These are phyloP conservation scores for Puccinia horiana DNA, from an alignment of 1,284 basidiomycete genomes.

Conservation along the genomic window DNA sequence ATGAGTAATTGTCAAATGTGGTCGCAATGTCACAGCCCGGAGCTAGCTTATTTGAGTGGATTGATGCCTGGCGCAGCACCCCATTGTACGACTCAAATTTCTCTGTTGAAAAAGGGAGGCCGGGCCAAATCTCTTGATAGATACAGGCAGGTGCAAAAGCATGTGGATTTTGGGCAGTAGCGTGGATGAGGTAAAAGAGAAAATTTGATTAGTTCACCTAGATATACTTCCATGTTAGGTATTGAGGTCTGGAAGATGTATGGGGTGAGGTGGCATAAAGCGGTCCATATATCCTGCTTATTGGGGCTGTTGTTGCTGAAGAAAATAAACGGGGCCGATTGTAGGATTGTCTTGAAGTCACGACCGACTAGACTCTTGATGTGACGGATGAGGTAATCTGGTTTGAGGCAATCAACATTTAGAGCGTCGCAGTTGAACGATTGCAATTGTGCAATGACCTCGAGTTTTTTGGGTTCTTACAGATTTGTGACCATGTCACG, in stretches of 20 bases:
- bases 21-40: too few relatives aligned
- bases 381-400: constrained; percentile 56
- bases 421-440: neutral
- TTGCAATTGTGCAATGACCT: neutral
- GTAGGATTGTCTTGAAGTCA: constrained; percentile 59
- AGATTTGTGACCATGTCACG: neutral
- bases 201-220: too few relatives aligned
- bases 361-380: constrained; percentile 58
- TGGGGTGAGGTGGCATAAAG: constrained; percentile 57
- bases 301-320: constrained; percentile 52
- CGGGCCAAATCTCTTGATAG: too few relatives aligned
- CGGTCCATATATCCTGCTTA: too few relatives aligned
- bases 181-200: too few relatives aligned
- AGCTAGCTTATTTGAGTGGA: too few relatives aligned
- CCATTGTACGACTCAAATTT: too few relatives aligned
- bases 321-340: constrained; percentile 60
- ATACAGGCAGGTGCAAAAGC: too few relatives aligned
- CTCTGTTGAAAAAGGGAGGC: too few relatives aligned
- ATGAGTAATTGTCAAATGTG: too few relatives aligned
- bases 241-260: constrained; percentile 59
- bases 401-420: neutral
- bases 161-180: too few relatives aligned
- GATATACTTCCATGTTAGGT: neutral
- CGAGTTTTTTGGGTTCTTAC: neutral
- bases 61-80: too few relatives aligned